Conservation (phyloP, 352 stramenopile species). For the Globisporangium polare region DNA sequence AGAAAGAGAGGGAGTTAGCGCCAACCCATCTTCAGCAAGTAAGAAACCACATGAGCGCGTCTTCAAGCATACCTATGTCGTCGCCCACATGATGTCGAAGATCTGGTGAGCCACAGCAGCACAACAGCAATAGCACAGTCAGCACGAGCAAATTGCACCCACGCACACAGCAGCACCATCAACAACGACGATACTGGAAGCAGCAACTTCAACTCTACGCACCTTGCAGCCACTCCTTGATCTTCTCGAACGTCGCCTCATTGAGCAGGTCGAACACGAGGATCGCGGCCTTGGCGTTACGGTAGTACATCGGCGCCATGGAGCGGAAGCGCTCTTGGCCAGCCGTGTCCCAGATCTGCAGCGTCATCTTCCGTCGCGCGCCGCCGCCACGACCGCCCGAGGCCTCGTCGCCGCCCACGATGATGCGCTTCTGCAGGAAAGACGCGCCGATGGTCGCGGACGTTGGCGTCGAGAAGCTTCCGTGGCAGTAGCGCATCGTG, state of each 20-base stretch:
- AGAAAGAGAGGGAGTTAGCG: neutral
- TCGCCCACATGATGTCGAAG: conserved; percentile 73
- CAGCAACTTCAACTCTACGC: neutral
- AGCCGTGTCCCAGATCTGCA: conserved; percentile 87
- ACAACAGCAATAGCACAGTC: conserved; percentile 1
- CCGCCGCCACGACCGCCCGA: conserved; percentile 7
- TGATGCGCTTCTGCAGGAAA: conserved; percentile 85
- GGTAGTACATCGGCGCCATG: conserved; percentile 91
- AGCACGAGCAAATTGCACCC: neutral
- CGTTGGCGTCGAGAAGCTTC: conserved; percentile 80
- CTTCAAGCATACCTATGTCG: conserved; percentile 41
- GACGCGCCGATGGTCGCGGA: conserved; percentile 83
- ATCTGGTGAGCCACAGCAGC: conserved; percentile 27
- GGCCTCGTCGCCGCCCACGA: conserved; percentile 43
- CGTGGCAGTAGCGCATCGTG: conserved; percentile 87
- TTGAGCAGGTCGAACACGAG: conserved; percentile 84
- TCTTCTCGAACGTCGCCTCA: conserved; percentile 77
- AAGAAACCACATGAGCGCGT: neutral
- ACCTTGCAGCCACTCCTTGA: conserved; percentile 86
- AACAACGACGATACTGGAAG: too few relatives aligned
- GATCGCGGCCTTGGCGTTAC: conserved; percentile 85
- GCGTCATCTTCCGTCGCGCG: conserved; percentile 71
- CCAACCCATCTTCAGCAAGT: neutral
- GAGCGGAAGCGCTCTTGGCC: conserved; percentile 79
- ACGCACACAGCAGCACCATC: neutral